Evolutionary conservation across 78 protist genomes (phyloP).

Genomic region (Diacronema lutheri): DNA sequence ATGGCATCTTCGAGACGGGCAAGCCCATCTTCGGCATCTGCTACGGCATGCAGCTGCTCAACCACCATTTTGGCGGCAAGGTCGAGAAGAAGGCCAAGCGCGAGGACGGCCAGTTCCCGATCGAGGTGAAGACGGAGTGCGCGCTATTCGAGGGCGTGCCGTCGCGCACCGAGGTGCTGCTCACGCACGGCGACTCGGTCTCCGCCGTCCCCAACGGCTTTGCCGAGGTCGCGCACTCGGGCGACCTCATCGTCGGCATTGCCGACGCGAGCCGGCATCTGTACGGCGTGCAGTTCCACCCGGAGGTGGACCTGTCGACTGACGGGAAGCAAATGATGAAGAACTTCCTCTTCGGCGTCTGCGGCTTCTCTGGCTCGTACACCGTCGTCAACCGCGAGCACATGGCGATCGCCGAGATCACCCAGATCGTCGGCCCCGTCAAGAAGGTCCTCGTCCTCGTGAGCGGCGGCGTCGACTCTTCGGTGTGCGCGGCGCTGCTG

Average conservation of each 20-base stretch:
- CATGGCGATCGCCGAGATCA: constrained; percentile 60
- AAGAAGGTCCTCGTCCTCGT: constrained; percentile 76
- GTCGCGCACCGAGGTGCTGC: constrained; percentile 50
- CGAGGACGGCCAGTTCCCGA: constrained; percentile 81
- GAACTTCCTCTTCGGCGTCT: constrained; percentile 74
- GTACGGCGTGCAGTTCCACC: constrained; percentile 87
- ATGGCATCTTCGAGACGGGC: constrained; percentile 46
- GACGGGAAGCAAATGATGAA: constrained; percentile 71
- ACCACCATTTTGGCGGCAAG: constrained; percentile 61
- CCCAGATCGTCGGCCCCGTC: constrained; percentile 13
- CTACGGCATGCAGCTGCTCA: constrained; percentile 93
- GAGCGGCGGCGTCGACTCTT: constrained; percentile 93
- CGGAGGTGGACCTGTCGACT: constrained; percentile 83
- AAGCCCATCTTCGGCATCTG: constrained; percentile 92
- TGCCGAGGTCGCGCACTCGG: constrained; percentile 43
- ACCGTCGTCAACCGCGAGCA: constrained; percentile 66
- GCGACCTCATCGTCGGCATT: constrained; percentile 43
- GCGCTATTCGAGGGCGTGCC: constrained; percentile 58
- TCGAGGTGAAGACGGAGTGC: background rate
- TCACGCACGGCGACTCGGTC: constrained; percentile 94
- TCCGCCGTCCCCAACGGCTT: constrained; percentile 62
- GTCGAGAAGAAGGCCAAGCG: constrained; percentile 71
- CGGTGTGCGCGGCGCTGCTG: constrained; percentile 91
- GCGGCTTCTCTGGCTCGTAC: constrained; percentile 52
- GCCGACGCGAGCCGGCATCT: constrained; percentile 12